Conservation (phyloP, 2,329 filamentous ascomycete species). For the Trichoderma polysporum region DNA sequence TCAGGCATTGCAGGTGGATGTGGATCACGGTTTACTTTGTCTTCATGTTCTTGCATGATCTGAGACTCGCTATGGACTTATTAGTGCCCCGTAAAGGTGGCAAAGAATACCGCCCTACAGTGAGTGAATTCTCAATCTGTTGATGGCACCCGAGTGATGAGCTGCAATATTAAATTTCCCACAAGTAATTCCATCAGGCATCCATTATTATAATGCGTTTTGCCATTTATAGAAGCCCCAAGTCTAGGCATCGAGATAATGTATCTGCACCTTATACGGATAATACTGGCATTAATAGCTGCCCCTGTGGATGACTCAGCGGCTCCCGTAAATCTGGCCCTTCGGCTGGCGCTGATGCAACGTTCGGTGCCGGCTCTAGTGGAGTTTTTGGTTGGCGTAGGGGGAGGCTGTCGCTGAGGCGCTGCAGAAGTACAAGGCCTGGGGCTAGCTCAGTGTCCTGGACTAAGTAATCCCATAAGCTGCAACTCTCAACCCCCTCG, state of each 20-base stretch:
- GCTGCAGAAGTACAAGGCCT: neutral
- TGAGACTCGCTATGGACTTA: neutral
- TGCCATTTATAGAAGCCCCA: neutral
- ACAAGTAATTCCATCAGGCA: neutral
- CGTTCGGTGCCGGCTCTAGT: neutral
- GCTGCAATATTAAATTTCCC: neutral
- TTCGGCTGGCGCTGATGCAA: neutral
- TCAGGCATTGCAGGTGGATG: neutral
- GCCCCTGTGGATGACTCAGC: slow-evolving; percentile 5
- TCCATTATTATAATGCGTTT: neutral
- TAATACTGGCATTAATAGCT: neutral
- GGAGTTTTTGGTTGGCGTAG: neutral
- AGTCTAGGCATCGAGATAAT: neutral
- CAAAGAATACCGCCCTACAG: too few relatives aligned
- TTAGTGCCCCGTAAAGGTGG: too few relatives aligned
- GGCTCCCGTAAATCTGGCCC: neutral
- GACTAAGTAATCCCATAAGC: slow-evolving; percentile 14
- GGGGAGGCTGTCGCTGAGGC: slow-evolving; percentile 3
- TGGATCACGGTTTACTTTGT: neutral
- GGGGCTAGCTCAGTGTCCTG: slow-evolving; percentile 4
- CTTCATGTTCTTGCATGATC: neutral
- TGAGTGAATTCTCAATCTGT: neutral
- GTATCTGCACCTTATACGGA: neutral
- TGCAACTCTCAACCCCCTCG: slow-evolving; percentile 17
- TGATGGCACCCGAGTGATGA: neutral